Evolutionary conservation across 768 basidiomycete genomes (phyloP), one percentile per base, ranked within the genome.

Genomic region (Astraeus odoratus): DNA sequence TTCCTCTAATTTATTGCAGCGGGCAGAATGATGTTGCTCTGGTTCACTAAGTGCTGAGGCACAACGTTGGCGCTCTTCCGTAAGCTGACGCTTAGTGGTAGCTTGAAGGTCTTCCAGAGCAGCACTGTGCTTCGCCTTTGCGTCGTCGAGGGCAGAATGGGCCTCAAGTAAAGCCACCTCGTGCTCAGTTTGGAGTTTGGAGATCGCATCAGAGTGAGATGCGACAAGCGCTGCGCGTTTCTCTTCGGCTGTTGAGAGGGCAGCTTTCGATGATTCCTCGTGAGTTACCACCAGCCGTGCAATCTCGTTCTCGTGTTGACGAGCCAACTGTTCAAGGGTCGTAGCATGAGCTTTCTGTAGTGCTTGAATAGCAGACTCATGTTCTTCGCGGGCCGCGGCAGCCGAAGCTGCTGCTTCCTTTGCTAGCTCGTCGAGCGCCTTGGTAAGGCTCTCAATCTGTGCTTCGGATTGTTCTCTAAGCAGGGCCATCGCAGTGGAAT

Each of bases 371-470:
- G 73, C 64, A 2, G 69, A 66, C 39, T 81, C 80, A 43, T 74
- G 57, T 36, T 80, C 76, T 50, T 66, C 67, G 49, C 57, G 72
- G 43, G 66, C 59, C 57, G 62, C 64, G 47, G 59, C 53, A 47
- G 64, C 59, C 27, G 72, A 58, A 3, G 64, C 57, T 20, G 61
- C 59, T 56, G 64, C 45, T 74, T 74, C 39, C 73, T 71, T 60
- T 73, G 73, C 56, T 67, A 69, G 74, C 75, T 43, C 76, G 59
- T 25, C 81, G 43, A 18, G 67, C 39, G 22, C 72, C 71, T 47
- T 81, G 68, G 56, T 86, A 77, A 84, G 68, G 33, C 76, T 75
- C 54, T 84, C 80, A 38, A 80, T 62, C 53, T 78, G 76, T 5
- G 72, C 62, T 44, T 67, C 61, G 34, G 60, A 66, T 51, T 66